Percentiles rank a stretch among this genome's conserved stretches.
phyloP scores from a whole-genome alignment of 192 early-diverging fungal genomes.

The Diversispora eburnea region DNA sequence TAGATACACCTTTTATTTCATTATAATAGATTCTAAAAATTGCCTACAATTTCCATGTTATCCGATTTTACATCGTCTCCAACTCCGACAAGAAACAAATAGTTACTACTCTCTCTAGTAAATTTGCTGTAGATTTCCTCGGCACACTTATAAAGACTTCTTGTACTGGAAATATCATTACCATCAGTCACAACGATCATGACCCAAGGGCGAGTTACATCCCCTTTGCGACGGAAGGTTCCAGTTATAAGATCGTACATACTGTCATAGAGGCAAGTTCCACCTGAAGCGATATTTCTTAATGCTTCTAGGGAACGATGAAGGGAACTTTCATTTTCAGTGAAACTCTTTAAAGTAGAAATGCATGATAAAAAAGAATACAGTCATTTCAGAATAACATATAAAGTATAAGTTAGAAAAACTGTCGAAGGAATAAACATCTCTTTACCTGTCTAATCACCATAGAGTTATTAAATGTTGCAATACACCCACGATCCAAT shows the following conservation, averaged over 20 bases:
- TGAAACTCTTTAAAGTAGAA: constrained; percentile 6
- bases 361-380: not conserved
- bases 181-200: constrained; percentile 20
- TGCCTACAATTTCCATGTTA: not conserved
- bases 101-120: constrained; percentile 11
- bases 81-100: constrained; percentile 15
- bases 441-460: constrained; percentile 20
- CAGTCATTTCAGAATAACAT: not conserved
- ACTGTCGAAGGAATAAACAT: not conserved
- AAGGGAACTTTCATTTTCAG: constrained; percentile 1
- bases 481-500: constrained; percentile 23
- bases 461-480: constrained; percentile 22
- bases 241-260: not conserved
- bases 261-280: not conserved
- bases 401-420: not conserved
- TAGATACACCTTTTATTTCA: not conserved
- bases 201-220: constrained; percentile 13
- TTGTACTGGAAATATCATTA: not conserved
- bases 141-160: not conserved
- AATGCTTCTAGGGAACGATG: constrained; percentile 17
- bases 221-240: constrained; percentile 11
- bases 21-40: not conserved
- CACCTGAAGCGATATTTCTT: not conserved
- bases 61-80: not conserved
- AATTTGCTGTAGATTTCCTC: not conserved